Base-by-base conservation (phyloP, 228 moss, liverwort and hornwort genomes). In the Sphagnum fallax region DNA sequence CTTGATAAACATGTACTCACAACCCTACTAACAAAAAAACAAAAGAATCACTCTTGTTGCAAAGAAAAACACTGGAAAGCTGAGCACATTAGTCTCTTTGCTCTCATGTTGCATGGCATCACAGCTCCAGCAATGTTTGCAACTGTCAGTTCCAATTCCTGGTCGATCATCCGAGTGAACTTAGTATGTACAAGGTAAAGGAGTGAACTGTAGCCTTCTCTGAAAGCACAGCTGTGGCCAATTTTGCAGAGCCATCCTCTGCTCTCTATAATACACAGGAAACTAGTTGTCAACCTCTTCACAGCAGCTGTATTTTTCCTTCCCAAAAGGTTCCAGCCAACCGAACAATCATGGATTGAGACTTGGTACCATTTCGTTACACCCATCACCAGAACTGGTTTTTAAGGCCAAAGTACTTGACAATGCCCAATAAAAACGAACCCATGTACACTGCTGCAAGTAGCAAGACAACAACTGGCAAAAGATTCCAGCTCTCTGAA, bases 391-490 rank as follows among this genome's bases (percentile, higher is more conserved):
- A 4, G 78, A 70, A 50, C 81, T 77, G 55, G 80, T 81, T 32
- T 32, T 32, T 61, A 94, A 72, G 5, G 86, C 91, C 47, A 98
- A 70, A 13, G 98, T 98, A 73, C 92, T 90, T 53, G 81, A 81
- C 82, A 98, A 65, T 16, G 94, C 93, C 87, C 89, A 92, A 62
- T 98, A 98, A 70, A 93, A 98, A 13, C 94, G 90, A 51, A 98
- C 86, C 98, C 98, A 98, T 0, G 98, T 93, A 16, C 93, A 94
- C 74, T 87, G 91, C 73, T 82, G 85, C 78, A 98, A 71, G 62
- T 87, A 83, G 8, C 88, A 74, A 15, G 76, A 76, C 9, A 85
- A 9, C 13, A 78, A 61, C 8, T 63, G 18, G 1, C 83, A 70
- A 7, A 81, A 65, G 1, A 74, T 18, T 6, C 80, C 81, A 51